Base-by-base conservation (phyloP, 106 monocot genomes). In the Triglochin maritima region DNA sequence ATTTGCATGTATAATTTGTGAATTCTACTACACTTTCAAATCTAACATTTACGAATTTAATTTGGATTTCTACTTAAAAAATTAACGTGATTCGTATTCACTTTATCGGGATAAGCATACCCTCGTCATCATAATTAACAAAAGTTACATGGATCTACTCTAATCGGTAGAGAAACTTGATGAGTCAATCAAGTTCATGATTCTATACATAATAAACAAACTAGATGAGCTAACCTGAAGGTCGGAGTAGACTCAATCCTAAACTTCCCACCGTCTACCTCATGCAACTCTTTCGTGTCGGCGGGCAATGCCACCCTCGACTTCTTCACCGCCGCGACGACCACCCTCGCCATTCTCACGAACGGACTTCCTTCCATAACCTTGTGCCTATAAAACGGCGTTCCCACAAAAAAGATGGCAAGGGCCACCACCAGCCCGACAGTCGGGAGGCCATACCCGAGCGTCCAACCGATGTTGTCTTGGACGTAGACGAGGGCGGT, bases 371-470 rank as follows among this genome's bases (percentile, higher is more conserved):
- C 60, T 5, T 14, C 29, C 10, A 60, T 41, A 4, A 59, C 47
- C 60, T 70, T 70, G 60, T 70, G 70, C 49, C 70, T n/a, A 60
- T 70, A 70, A 50, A 70, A 70, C 4, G 49, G 60, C 10, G 70
- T 61, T 7, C 60, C 70, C 15, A 49, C 70, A 14, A 70, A 17
- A 49, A 70, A 70, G 4, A 70, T 41, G 60, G 47, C 17, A 16
- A 70, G 44, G 47, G 70, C 59, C 11, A 70, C 44, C 3, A 10
- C 48, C 11, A 70, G 70, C 5, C 70, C 70, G 17, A 60, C 29
- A 2, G 70, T 49, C 42, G 70, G 70, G 17, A 70, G 57, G 7
- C 60, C 70, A 42, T 70, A 70, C n/a, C 70, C 70, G 2, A 70
- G 48, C 3, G 70, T 70, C 70, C 70, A 70, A 4, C 60, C 70